These are phyloP conservation scores for Cladosporium sphaerospermum DNA, from an alignment of 2,329 filamentous ascomycete genomes.

Conservation along the genomic window DNA sequence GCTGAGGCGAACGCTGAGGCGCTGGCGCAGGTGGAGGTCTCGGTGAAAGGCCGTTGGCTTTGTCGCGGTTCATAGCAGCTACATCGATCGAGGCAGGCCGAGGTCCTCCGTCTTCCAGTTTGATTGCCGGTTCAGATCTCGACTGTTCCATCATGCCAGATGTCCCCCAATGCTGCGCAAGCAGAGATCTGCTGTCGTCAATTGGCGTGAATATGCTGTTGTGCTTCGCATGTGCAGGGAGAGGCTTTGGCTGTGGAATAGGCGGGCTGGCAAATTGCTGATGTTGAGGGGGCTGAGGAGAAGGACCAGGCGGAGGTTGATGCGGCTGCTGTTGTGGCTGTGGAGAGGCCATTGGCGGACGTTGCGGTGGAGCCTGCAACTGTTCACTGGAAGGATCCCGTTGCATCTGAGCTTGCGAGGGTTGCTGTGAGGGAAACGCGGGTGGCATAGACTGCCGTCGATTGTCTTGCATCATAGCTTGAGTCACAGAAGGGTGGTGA, in stretches of 20 bases:
- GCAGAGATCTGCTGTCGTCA: constrained; percentile 81
- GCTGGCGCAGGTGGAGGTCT: constrained; percentile 36
- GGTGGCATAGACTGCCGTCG: constrained; percentile 66
- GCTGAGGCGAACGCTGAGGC: constrained; percentile 19
- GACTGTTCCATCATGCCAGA: constrained; percentile 46
- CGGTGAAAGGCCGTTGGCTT: constrained; percentile 46
- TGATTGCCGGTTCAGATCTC: constrained; percentile 27
- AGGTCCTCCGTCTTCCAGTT: constrained; percentile 36
- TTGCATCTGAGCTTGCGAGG: constrained; percentile 32
- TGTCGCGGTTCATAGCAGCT: constrained; percentile 47
- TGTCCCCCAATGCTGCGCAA: constrained; percentile 68
- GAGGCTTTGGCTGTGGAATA: constrained; percentile 59
- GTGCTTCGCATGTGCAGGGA: constrained; percentile 55
- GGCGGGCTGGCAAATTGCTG: constrained; percentile 45
- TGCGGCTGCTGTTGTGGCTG: constrained; percentile 22
- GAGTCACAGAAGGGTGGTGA: constrained; percentile 43
- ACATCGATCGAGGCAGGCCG: constrained; percentile 62
- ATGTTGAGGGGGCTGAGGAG: constrained; percentile 46
- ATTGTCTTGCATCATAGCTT: constrained; percentile 70
- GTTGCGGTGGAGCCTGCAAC: constrained; percentile 18
- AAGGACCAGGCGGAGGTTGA: constrained; percentile 32
- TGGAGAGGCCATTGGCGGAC: constrained; percentile 33
- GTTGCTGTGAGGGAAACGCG: constrained; percentile 54
- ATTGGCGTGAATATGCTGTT: constrained; percentile 97
- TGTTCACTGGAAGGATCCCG: constrained; percentile 19